phyloP scores from a whole-genome alignment of 495 filamentous ascomycete species.

The Penicillium fimorum region DNA sequence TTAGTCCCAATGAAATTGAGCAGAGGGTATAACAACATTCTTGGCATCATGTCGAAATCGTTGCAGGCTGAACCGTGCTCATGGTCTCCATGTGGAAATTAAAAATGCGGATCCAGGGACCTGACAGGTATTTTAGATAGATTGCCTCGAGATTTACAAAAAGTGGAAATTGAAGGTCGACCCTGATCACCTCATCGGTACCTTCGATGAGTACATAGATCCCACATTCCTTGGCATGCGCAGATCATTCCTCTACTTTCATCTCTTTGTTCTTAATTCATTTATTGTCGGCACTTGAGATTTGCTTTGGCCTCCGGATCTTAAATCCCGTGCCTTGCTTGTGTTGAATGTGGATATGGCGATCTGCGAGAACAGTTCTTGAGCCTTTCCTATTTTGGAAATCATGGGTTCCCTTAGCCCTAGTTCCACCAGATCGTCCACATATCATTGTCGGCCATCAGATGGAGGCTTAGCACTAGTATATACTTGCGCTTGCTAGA shows the following conservation, averaged over 20 bases:
- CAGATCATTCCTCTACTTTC: constrained; percentile 13
- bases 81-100: constrained; percentile 12
- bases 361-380: neutral
- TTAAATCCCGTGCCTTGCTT: neutral
- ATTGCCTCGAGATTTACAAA: neutral
- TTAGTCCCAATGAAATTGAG: neutral
- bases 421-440: neutral
- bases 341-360: neutral
- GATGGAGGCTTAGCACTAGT: neutral
- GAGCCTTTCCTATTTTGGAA: constrained; percentile 2
- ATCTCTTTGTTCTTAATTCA: neutral
- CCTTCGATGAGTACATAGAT: constrained; percentile 13
- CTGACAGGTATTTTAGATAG: constrained; percentile 5
- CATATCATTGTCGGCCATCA: neutral
- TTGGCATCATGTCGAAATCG: constrained; percentile 32
- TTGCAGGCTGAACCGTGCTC: constrained; percentile 7
- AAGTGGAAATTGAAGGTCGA: neutral
- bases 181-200: constrained; percentile 22
- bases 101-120: constrained; percentile 19
- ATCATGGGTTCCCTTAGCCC: neutral
- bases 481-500: neutral
- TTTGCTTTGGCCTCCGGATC: constrained; percentile 9
- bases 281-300: neutral
- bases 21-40: constrained; percentile 23
- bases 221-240: constrained; percentile 17